Evolutionary conservation across 2,329 filamentous ascomycete species (phyloP).

Genomic region (Trichoderma gracile): DNA sequence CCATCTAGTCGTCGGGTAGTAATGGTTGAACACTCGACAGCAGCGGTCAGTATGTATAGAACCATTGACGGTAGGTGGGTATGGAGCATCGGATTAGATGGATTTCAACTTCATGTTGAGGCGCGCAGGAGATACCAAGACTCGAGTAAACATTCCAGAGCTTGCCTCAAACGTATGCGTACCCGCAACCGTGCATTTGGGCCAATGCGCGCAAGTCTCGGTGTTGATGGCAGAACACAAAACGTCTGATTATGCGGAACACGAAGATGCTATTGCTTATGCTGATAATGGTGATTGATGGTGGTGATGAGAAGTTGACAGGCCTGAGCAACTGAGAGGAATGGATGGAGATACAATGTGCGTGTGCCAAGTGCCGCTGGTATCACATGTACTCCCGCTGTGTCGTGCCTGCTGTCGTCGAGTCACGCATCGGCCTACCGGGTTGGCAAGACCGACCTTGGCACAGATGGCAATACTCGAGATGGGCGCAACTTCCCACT

Average conservation of each 20-base stretch:
- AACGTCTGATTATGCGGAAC: neutral
- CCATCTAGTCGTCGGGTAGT: no score
- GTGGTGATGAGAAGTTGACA: neutral
- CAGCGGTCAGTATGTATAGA: no score
- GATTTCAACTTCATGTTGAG: no score
- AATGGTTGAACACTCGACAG: no score
- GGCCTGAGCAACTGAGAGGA: neutral
- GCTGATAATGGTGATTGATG: no score
- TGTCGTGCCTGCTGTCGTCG: neutral
- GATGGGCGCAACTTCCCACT: neutral
- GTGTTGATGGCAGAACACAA: neutral
- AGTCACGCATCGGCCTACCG: neutral
- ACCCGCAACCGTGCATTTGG: no score
- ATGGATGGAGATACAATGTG: neutral
- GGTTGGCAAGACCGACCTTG: neutral
- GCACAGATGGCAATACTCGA: neutral
- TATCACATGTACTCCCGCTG: constrained; percentile 5
- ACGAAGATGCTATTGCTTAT: neutral
- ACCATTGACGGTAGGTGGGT: no score
- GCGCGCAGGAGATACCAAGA: no score
- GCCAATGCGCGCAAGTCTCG: neutral
- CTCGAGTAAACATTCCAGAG: no score
- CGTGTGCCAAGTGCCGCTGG: neutral
- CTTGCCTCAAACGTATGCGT: no score
- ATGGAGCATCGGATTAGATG: no score